phyloP scores from a whole-genome alignment of 306 rosid species.

The Quercus robur region DNA sequence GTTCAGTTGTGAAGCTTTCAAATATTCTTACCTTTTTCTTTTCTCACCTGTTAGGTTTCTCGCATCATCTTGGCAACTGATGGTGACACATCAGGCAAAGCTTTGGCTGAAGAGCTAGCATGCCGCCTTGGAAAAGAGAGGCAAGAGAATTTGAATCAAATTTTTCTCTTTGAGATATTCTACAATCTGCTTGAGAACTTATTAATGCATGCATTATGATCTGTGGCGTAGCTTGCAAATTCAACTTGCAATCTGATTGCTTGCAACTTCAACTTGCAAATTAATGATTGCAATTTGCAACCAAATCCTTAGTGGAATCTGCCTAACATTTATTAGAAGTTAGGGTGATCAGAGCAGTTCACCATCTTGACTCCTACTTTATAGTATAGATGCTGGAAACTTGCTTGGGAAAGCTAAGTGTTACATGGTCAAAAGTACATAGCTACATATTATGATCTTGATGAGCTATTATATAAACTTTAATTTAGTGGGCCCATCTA shows the following conservation, averaged over 20 bases:
- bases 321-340: not conserved
- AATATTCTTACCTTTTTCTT: not conserved
- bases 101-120: conserved; percentile 51
- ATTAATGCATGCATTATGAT: not conserved
- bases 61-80: conserved; percentile 50
- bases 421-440: not conserved
- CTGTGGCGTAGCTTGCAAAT: not conserved
- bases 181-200: not conserved
- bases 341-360: not conserved
- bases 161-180: not conserved
- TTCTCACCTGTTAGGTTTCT: conserved; percentile 31
- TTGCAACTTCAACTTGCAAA: not conserved
- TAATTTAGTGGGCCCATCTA: not conserved
- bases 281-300: not conserved
- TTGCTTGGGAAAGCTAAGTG: not conserved
- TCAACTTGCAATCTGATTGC: not conserved
- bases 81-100: conserved; percentile 40
- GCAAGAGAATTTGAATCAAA: conserved; percentile 1
- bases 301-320: not conserved
- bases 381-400: not conserved
- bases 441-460: not conserved
- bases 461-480: not conserved
- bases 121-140: conserved; percentile 50
- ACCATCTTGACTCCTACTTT: not conserved
- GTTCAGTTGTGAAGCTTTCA: not conserved